phyloP scores from a whole-genome alignment of 768 basidiomycete genomes.

The Boletus insuetus region DNA sequence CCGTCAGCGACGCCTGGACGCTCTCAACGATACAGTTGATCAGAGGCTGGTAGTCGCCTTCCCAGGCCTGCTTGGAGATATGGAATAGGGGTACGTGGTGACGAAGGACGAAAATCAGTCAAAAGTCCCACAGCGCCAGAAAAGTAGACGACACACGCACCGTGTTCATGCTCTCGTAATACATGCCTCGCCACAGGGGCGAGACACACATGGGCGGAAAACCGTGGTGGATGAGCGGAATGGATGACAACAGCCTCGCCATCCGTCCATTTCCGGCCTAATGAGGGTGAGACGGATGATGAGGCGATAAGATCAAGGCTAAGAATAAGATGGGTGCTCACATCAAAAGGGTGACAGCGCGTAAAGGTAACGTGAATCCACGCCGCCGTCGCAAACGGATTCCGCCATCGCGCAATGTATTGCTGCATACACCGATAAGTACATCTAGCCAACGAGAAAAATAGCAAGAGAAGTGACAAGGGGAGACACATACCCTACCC shows the following conservation, averaged over 20 bases:
- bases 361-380: constrained; percentile 36
- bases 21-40: constrained; percentile 32
- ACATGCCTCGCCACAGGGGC: constrained; percentile 20
- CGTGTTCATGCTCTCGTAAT: constrained; percentile 34
- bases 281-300: not conserved
- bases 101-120: not conserved
- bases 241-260: constrained; percentile 34
- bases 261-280: constrained; percentile 37
- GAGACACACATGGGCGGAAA: constrained; percentile 32
- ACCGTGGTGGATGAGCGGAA: constrained; percentile 33
- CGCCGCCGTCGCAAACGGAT: constrained; percentile 36
- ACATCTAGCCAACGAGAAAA: not conserved
- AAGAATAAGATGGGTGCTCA: constrained; percentile 7
- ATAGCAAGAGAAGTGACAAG: not conserved
- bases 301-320: not conserved
- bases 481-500: constrained; percentile 24
- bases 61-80: constrained; percentile 26
- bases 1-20: constrained; percentile 21
- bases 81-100: not conserved
- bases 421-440: constrained; percentile 18
- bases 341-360: constrained; percentile 36
- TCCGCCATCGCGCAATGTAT: constrained; percentile 37
- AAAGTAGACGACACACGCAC: constrained; percentile 12
- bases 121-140: too few relatives aligned
- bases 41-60: constrained; percentile 33